Evolutionary conservation across 163 green algal species (phyloP), one percentile per base, ranked within the genome.

Genomic region (Chlorella variabilis): DNA sequence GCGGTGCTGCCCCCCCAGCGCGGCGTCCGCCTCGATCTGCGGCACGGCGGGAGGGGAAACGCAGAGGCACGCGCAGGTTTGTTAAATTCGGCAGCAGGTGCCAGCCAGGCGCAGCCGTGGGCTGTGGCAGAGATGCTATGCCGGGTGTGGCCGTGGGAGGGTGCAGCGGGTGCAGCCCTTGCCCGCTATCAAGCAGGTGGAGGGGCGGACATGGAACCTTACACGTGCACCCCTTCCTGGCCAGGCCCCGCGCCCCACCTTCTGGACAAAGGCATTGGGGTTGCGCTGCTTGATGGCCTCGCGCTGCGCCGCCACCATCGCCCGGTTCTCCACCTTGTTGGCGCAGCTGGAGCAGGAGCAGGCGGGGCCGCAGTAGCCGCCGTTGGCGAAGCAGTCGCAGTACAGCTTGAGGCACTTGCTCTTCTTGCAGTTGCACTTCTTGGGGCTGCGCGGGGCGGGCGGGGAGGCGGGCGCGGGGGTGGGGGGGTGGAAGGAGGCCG

Each of bases 391-490:
- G 89, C 93, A 97, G 75, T 97, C 93, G 77, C 93, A 97, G 87
- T 97, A 99, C 84, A 99, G 90, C 88, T 99, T 99, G 1, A 99
- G 90, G 90, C 96, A 99, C 54, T 93, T 89, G 8, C 91, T 96
- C 82, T 98, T 98, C 85, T 98, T 98, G 93, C 96, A 99, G 81
- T 98, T 98, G 93, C 96, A 99, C 59, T 87, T 83, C 76, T 88
- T 91, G n/a, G 67, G 67, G 36, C 70, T 83, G 81, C 54, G 66
- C 45, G 15, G 11, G 75, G 29, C 31, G 20, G 4, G 4, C 34
- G 25, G 27, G 73, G 42, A 33, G 45, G 45, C 11, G 45, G n/a
- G n/a, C n/a, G n/a, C 15, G 45, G 45, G 45, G 45, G 11, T 54
- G 45, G 45, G 15, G 45, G 45, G 45, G 15, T 54, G 45, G 45